phyloP scores from a whole-genome alignment of 2,329 filamentous ascomycete genomes.

The Alternaria tenuissima region DNA sequence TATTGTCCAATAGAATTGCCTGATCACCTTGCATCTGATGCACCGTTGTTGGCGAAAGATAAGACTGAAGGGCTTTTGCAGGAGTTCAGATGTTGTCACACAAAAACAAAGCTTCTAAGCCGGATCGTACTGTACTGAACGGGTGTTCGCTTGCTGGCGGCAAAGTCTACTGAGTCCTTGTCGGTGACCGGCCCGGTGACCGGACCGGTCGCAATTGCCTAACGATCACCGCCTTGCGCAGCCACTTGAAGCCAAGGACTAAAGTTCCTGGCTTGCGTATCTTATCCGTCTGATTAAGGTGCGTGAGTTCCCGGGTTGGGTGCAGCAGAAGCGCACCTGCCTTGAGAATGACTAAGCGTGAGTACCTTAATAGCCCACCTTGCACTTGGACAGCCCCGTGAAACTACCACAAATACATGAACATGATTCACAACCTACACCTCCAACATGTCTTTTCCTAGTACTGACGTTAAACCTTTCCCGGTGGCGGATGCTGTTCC shows the following conservation, averaged over 20 bases:
- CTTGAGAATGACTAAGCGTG: background rate
- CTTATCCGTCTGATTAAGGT: background rate
- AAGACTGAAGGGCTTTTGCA: background rate
- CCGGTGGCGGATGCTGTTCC: slow-evolving; percentile 14
- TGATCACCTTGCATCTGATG: background rate
- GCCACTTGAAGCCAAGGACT: background rate
- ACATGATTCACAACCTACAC: background rate
- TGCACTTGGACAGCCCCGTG: background rate
- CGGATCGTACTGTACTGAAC: background rate
- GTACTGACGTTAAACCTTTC: background rate
- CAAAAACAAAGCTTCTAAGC: background rate
- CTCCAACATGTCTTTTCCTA: slow-evolving; percentile 1
- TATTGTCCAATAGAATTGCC: background rate
- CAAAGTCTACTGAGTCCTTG: background rate
- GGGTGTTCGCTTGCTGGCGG: background rate
- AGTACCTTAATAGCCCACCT: slow-evolving; percentile 1
- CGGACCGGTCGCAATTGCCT: background rate
- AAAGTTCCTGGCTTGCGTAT: background rate
- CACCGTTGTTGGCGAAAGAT: background rate
- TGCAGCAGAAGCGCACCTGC: background rate
- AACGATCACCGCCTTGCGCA: background rate
- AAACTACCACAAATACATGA: background rate
- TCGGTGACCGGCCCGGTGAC: slow-evolving; percentile 8
- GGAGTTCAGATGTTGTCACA: background rate
- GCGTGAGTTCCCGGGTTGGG: background rate